A percentile compares a stretch with the other conserved stretches of the same genome.
Conservation (phyloP, 176 grass and related monocot species). For the Lolium multiflorum region DNA sequence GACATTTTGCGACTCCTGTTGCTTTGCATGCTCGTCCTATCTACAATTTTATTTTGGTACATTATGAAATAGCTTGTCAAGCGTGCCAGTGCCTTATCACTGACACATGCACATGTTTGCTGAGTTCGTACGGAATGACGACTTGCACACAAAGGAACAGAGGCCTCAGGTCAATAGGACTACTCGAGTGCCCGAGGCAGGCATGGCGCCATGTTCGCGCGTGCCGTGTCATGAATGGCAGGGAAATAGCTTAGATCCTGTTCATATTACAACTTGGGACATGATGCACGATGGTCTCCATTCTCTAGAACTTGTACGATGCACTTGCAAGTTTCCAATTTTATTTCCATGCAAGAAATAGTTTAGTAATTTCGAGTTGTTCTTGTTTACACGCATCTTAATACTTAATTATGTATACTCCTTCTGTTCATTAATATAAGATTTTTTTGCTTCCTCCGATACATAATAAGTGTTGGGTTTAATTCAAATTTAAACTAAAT, state of each 20-base stretch:
- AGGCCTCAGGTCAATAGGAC: not conserved
- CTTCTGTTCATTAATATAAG: no score
- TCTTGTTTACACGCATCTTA: not conserved
- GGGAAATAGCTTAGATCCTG: not conserved
- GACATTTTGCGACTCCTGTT: conserved; percentile 27
- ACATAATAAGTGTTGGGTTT: no score
- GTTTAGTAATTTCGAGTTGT: not conserved
- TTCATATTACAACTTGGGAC: conserved; percentile 16
- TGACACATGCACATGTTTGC: conserved; percentile 33
- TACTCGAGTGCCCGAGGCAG: conserved; percentile 10
- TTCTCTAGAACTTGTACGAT: not conserved
- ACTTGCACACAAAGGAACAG: not conserved
- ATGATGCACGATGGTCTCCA: not conserved
- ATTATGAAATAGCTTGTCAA: not conserved
- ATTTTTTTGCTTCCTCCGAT: no score
- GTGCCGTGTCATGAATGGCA: not conserved
- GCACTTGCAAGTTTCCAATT: conserved; percentile 1
- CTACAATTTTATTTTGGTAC: no score
- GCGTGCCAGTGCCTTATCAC: conserved; percentile 30
- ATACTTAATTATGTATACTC: no score
- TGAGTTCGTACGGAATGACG: conserved; percentile 9
- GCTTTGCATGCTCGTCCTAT: conserved; percentile 25
- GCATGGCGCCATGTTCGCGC: not conserved
- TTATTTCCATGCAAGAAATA: not conserved
- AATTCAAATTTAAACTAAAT: no score